Conservation (phyloP, 2,329 filamentous ascomycete genomes). For the Nakataea oryzae region DNA sequence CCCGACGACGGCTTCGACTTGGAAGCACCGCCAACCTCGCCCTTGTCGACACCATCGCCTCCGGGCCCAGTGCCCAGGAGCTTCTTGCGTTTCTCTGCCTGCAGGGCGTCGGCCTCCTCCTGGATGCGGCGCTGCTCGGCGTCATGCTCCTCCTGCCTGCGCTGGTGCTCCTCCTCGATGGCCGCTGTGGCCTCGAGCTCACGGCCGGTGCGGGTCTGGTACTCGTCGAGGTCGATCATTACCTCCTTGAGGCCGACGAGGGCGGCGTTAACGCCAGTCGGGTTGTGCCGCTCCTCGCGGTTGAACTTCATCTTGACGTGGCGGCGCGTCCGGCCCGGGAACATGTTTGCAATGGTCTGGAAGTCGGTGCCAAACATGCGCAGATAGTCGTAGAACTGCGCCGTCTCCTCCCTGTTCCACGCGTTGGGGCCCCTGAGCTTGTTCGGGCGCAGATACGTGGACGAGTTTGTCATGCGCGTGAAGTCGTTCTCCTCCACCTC, state of each 20-base stretch:
- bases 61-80: conserved; percentile 23
- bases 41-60: not conserved
- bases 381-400: conserved; percentile 66
- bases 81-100: conserved; percentile 35
- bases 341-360: conserved; percentile 67
- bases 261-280: conserved; percentile 50
- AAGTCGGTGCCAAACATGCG: conserved; percentile 77
- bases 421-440: conserved; percentile 53
- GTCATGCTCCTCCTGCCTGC: conserved; percentile 31
- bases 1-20: not conserved
- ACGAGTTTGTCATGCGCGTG: conserved; percentile 58
- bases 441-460: conserved; percentile 51
- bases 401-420: conserved; percentile 64
- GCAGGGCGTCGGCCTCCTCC: conserved; percentile 36
- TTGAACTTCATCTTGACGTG: conserved; percentile 78
- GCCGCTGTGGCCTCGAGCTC: conserved; percentile 45
- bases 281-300: conserved; percentile 61
- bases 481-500: conserved; percentile 71
- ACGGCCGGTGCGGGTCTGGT: conserved; percentile 40
- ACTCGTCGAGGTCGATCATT: conserved; percentile 50
- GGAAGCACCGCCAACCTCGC: not conserved
- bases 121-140: conserved; percentile 31
- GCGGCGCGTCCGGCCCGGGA: conserved; percentile 58
- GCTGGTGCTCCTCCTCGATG: conserved; percentile 41
- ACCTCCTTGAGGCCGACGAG: conserved; percentile 50